Conservation (phyloP, 176 grass and related monocot species). For the Carex cristatella region DNA sequence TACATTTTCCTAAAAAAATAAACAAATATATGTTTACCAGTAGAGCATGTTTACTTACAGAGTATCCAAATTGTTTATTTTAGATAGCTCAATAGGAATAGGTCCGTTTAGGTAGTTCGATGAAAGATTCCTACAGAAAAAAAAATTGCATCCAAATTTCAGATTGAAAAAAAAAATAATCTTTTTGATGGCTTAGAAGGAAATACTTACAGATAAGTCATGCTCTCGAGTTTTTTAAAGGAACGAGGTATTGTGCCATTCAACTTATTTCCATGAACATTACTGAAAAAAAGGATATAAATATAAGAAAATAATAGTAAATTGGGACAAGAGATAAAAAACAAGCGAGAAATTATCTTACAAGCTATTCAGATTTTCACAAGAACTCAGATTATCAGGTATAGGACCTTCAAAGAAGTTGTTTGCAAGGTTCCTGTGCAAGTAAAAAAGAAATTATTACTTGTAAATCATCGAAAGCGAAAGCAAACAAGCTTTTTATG, state of each 20-base stretch:
- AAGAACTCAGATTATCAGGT: slow-evolving; percentile 89
- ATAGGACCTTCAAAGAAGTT: slow-evolving; percentile 83
- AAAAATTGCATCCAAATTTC: not conserved
- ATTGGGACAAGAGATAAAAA: not conserved
- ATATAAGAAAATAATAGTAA: not conserved
- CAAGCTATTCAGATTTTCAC: slow-evolving; percentile 96
- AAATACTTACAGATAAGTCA: slow-evolving; percentile 86
- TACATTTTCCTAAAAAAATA: too few species aligned
- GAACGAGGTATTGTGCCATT: slow-evolving; percentile 85
- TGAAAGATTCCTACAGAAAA: slow-evolving; percentile 68
- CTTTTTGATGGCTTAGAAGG: not conserved
- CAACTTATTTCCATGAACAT: slow-evolving; percentile 84
- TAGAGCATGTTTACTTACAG: slow-evolving; percentile 46
- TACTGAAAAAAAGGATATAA: slow-evolving; percentile 43
- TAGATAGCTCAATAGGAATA: slow-evolving; percentile 86
- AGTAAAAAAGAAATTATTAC: not conserved
- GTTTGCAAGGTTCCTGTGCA: slow-evolving; percentile 80
- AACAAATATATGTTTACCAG: not conserved
- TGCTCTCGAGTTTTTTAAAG: slow-evolving; percentile 82
- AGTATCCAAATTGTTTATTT: slow-evolving; percentile 88
- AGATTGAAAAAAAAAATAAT: not conserved
- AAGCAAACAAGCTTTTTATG: not conserved
- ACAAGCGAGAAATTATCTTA: slow-evolving; percentile 33
- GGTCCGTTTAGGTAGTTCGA: slow-evolving; percentile 71
- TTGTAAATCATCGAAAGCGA: not conserved